Evolutionary conservation across 495 filamentous ascomycete genomes (phyloP), one percentile per base, ranked within the genome.

Genomic region (Aspergillus diversus): DNA sequence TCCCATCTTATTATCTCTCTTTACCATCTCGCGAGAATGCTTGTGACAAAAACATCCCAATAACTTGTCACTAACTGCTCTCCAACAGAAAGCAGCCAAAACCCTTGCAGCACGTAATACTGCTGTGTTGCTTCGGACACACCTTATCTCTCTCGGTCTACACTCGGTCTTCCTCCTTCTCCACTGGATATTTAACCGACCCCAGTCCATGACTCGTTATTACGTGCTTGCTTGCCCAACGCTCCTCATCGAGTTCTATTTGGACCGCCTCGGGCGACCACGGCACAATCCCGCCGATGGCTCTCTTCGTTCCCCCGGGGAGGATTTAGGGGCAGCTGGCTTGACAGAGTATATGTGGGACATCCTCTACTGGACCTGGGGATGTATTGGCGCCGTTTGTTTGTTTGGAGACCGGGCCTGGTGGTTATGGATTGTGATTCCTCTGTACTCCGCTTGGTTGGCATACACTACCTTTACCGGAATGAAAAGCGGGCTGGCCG

Each of bases 261-360:
- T 99, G 33, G 94, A 98, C 71, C 84, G 84, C 37, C 84, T 92
- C 7, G 91, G 90, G 0, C 90, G 95, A 7, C 95, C 95, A 8
- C 85, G 75, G 55, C 92, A 88, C 73, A 83, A 83, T 55, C 55
- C 83, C 5, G 71, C 71, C 12, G 88, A 86, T 69, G 86, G 86
- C n/a, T 85, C 87, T 4, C 78, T 98, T 47, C 86, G 86, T 64
- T 85, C 81, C 13, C 81, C 89, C 0, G 95, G 95, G 16, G 94
- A 98, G 73, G 95, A 98, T 73, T 83, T 99, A 31, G 88, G 91
- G 33, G 92, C 92, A 0, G 85, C 89, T 32, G 95, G 95, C 0
- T 78, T 99, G 75, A 98, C 93, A 7, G 95, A 99, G 76, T 99
- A 93, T 77, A 91, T 97, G 89, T 98, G 94, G 84, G 95, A 99